Evolutionary conservation across 441 rosid genomes (phyloP), one percentile per base, ranked within the genome.

Genomic region (Arabidopsis lyrata): DNA sequence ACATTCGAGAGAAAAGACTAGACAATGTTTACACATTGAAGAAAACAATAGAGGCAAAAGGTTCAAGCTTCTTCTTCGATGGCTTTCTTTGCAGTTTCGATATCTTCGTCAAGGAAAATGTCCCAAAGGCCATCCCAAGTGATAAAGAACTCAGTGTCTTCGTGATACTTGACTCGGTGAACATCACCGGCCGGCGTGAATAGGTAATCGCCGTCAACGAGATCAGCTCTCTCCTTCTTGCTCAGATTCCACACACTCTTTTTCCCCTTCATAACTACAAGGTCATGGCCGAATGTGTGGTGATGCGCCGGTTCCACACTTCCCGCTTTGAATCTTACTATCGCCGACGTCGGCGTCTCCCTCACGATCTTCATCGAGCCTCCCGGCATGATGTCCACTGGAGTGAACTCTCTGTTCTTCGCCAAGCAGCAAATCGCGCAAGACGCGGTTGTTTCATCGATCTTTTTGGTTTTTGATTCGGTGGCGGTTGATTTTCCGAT

Each of bases 111-210:
- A 29, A 93, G 80, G 74, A 83, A 83, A 31, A 91, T 79, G 59
- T 91, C 96, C 92, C 98, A 89, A 15, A 72, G 81, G 8, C 97
- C 98, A 62, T 91, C 98, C 98, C 97, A 93, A 77, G 91, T 88
- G 61, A 93, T 83, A 63, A 93, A 93, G 74, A 93, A 91, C 82
- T 88, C 90, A 0, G 97, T 91, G 42, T 93, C 97, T 81, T 88
- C 93, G 10, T 86, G 81, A 78, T 91, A 93, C 85, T 86, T 83
- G 41, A 90, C 98, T 62, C 95, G 77, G 8, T 91, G 95, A 66
- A 93, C 89, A 61, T 93, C 96, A 27, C 91, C 88, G 7, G 86
- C 88, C 0, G 96, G 97, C 0, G 96, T 93, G 64, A 86, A 88
- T 73, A 91, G 36, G 70, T 91, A 93, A 81, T 91, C 97, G 0